Percentiles rank a stretch among this genome's conserved stretches.
phyloP scores from a whole-genome alignment of 306 rosid genomes.

The Fragaria iinumae region DNA sequence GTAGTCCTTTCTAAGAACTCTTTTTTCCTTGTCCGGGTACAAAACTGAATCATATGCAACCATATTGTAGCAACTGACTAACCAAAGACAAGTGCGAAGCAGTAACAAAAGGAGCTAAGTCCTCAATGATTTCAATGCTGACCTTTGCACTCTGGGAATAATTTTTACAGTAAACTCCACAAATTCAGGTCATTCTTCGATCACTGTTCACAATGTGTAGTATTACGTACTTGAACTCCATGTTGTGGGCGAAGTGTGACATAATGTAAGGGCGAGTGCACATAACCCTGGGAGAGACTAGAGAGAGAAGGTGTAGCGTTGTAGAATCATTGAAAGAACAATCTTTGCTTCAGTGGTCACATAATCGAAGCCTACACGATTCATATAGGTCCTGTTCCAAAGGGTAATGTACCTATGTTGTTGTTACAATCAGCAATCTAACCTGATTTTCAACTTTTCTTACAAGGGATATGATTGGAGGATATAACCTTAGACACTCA shows the following conservation, averaged over 20 bases:
- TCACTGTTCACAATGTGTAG: background rate
- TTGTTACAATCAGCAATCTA: constrained; percentile 18
- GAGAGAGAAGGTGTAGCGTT: constrained; percentile 20
- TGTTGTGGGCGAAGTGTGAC: constrained; percentile 21
- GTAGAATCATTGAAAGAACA: constrained; percentile 31
- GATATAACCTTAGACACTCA: constrained; percentile 28
- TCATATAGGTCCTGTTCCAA: constrained; percentile 27
- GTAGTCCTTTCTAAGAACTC: no score
- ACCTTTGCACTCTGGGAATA: no score
- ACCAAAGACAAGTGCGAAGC: no score
- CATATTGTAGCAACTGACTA: no score
- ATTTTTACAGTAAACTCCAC: no score
- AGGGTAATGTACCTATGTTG: constrained; percentile 12
- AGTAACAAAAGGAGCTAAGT: no score
- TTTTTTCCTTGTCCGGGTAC: no score
- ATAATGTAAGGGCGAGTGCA: constrained; percentile 11
- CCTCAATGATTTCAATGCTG: no score
- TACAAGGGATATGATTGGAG: background rate
- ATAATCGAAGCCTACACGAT: constrained; percentile 19
- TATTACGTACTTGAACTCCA: constrained; percentile 30
- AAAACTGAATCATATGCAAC: no score
- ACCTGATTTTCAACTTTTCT: constrained; percentile 4
- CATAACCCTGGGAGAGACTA: constrained; percentile 17
- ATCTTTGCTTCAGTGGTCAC: constrained; percentile 24
- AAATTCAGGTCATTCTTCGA: no score